Conservation (phyloP, 2,329 filamentous ascomycete genomes). For the Microdochium paspali region DNA sequence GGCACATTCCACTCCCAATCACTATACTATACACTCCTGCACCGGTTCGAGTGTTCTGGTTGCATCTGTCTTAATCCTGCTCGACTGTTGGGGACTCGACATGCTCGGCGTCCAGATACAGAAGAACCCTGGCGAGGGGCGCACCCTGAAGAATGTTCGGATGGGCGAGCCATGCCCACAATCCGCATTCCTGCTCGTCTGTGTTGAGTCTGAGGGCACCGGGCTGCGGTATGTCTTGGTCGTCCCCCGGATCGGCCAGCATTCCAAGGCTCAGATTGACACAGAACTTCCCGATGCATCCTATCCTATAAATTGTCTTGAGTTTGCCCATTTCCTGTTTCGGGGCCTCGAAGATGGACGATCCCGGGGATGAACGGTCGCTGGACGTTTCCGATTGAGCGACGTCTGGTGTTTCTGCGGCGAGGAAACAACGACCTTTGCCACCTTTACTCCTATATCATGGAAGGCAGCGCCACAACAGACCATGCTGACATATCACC, state of each 20-base stretch:
- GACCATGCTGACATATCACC: background rate
- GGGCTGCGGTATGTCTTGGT: background rate
- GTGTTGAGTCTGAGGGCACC: background rate
- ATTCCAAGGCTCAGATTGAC: background rate
- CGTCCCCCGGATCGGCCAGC: background rate
- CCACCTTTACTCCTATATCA: background rate
- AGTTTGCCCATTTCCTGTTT: background rate
- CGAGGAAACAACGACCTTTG: background rate
- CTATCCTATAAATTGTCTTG: background rate
- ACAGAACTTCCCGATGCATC: background rate
- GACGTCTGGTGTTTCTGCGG: background rate
- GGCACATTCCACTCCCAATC: background rate
- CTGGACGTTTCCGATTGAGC: background rate
- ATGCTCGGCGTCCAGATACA: background rate
- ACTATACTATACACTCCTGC: background rate
- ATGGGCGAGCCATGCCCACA: background rate
- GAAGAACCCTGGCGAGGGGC: background rate
- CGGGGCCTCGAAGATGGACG: background rate
- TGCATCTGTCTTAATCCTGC: background rate
- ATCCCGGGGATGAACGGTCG: background rate
- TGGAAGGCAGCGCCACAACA: background rate
- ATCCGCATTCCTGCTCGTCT: background rate
- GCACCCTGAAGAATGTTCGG: background rate
- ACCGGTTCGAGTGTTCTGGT: background rate
- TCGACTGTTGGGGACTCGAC: background rate